Evolutionary conservation across 129 eudicot species (phyloP).

Genomic region (Kitagawia praeruptora): DNA sequence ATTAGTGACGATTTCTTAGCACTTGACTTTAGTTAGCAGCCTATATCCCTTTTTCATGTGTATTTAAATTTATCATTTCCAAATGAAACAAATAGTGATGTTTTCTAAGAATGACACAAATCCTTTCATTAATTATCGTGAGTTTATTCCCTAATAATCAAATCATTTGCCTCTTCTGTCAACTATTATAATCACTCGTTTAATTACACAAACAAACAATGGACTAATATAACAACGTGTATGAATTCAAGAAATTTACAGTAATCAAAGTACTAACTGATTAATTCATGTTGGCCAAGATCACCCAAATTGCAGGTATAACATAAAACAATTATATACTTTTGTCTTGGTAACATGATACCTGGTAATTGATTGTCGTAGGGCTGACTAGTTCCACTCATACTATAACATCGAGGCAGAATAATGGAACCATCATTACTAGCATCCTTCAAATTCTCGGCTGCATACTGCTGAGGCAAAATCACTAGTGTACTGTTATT

Average conservation of each 20-base stretch:
- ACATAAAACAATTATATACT: not conserved
- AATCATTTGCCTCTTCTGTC: not conserved
- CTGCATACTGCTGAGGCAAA: not conserved
- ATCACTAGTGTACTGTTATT: constrained; percentile 15
- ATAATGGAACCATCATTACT: constrained; percentile 24
- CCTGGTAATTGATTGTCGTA: constrained; percentile 22
- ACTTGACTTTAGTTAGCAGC: too few species aligned
- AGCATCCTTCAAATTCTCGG: not conserved
- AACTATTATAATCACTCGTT: not conserved
- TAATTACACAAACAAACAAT: too few species aligned
- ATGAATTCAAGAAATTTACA: too few species aligned
- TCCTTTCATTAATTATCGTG: too few species aligned
- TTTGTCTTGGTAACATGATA: not conserved
- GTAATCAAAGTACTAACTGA: not conserved
- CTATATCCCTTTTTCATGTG: too few species aligned
- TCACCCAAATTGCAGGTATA: not conserved
- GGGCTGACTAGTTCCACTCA: constrained; percentile 28
- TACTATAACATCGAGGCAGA: constrained; percentile 20
- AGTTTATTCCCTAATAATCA: not conserved
- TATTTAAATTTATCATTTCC: too few species aligned
- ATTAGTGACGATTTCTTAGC: too few species aligned
- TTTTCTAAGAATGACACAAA: too few species aligned
- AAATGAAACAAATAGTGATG: too few species aligned
- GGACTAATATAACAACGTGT: not conserved
- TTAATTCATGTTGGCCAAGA: not conserved